Percentiles rank a stretch among this genome's conserved stretches.
These are phyloP conservation scores for Suillus placidus DNA, from an alignment of 768 basidiomycete genomes.

Conservation along the genomic window DNA sequence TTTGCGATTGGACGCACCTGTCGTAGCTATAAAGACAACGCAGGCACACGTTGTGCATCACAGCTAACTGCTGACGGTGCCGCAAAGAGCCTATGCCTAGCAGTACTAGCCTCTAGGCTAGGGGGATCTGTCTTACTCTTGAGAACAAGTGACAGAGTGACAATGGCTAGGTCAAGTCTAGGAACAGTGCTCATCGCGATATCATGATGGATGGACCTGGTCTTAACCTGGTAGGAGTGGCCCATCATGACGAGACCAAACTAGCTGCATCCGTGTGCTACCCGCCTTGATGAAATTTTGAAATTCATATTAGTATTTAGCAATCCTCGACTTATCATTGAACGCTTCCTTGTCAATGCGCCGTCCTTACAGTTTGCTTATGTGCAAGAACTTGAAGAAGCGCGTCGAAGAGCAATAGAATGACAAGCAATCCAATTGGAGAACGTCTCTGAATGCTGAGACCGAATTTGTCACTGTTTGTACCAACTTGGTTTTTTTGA, in stretches of 20 bases:
- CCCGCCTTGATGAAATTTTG: neutral
- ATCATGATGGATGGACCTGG: neutral
- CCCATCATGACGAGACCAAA: neutral
- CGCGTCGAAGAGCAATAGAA: neutral
- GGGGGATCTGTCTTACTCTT: neutral
- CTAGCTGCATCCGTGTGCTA: neutral
- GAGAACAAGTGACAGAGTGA: neutral
- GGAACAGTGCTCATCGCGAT: neutral
- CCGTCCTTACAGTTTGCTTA: neutral
- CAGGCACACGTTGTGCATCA: neutral
- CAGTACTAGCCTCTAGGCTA: neutral
- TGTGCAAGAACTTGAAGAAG: neutral
- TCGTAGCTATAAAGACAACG: neutral
- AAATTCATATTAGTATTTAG: neutral
- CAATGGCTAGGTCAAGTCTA: too few relatives aligned
- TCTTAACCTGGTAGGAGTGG: neutral
- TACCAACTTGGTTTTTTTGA: constrained; percentile 40
- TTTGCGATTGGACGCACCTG: neutral
- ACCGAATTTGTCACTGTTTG: constrained; percentile 21
- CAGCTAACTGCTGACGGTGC: neutral
- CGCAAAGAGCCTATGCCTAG: neutral
- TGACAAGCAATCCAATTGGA: neutral
- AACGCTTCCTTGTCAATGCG: neutral
- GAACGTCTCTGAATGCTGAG: neutral
- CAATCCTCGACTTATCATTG: neutral